Percentiles rank a stretch among this genome's conserved stretches.
Conservation (phyloP, 139 green algal species). For the Ettlia oleoabundans region DNA sequence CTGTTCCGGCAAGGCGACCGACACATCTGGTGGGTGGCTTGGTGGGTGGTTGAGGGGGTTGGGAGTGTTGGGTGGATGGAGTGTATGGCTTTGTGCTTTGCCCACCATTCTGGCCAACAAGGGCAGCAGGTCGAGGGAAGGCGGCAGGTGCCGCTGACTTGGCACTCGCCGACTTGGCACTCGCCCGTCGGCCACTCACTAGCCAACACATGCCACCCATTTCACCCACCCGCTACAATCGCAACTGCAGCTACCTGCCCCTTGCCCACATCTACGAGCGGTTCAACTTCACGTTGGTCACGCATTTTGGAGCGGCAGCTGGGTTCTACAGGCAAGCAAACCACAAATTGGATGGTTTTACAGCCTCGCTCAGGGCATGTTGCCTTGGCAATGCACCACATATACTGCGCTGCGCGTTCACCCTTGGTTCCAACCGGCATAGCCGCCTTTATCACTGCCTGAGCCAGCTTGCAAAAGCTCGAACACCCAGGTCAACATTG, state of each 20-base stretch:
- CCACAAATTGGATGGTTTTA: background rate
- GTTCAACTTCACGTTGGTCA: constrained; percentile 68
- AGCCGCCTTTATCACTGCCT: background rate
- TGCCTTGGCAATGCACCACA: background rate
- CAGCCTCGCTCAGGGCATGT: too few species aligned
- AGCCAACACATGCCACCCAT: too few species aligned
- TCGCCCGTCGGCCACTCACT: too few species aligned
- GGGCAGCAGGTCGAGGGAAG: background rate
- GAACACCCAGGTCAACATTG: too few species aligned
- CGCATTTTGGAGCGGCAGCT: constrained; percentile 65
- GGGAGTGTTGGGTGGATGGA: too few species aligned
- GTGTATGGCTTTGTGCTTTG: background rate
- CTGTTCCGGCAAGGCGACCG: constrained; percentile 25
- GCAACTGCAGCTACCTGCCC: constrained; percentile 80
- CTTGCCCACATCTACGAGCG: constrained; percentile 97
- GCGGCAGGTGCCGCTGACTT: too few species aligned
- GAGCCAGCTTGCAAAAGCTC: background rate
- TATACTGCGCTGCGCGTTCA: background rate
- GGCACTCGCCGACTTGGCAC: too few species aligned
- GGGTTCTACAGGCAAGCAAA: constrained; percentile 81
- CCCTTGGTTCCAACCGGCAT: background rate
- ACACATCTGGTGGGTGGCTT: constrained; percentile 24
- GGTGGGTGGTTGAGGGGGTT: too few species aligned
- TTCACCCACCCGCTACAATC: constrained; percentile 76
- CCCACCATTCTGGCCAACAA: too few species aligned